Conservation (phyloP, 768 basidiomycete species). For the Trametes cingulata region DNA sequence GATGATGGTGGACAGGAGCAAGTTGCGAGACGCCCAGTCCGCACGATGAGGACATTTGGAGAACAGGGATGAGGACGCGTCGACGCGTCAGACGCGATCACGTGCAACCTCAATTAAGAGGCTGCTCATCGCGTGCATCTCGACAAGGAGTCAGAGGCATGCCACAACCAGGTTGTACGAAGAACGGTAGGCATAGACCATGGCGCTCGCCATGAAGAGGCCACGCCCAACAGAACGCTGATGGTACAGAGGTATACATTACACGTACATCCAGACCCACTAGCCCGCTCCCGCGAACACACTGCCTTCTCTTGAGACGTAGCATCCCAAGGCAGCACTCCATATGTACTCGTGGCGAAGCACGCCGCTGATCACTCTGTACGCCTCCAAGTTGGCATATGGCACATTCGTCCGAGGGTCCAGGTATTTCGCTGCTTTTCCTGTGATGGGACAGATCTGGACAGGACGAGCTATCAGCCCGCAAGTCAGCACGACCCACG, state of each 20-base stretch:
- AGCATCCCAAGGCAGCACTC: slow-evolving; percentile 47
- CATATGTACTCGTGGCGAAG: slow-evolving; percentile 73
- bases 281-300: slow-evolving; percentile 1
- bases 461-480: slow-evolving; percentile 63
- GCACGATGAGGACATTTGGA: too few relatives aligned
- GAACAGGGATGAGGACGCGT: not conserved
- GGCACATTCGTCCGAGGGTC: slow-evolving; percentile 83
- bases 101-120: too few relatives aligned
- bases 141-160: not conserved
- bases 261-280: not conserved
- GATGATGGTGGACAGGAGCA: not conserved
- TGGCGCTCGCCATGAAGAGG: too few relatives aligned
- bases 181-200: too few relatives aligned
- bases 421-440: slow-evolving; percentile 70
- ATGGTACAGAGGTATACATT: not conserved
- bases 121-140: not conserved
- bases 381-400: slow-evolving; percentile 72
- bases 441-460: slow-evolving; percentile 76
- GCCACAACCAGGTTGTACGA: too few relatives aligned
- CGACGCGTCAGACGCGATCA: not conserved
- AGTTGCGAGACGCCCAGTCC: not conserved
- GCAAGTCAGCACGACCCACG: not conserved
- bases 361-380: slow-evolving; percentile 58
- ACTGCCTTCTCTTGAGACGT: slow-evolving; percentile 33
- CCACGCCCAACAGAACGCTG: too few relatives aligned